Evolutionary conservation across 805 yeast species (phyloP), one percentile per base, ranked within the genome.

Genomic region (Clavispora santaluciae): DNA sequence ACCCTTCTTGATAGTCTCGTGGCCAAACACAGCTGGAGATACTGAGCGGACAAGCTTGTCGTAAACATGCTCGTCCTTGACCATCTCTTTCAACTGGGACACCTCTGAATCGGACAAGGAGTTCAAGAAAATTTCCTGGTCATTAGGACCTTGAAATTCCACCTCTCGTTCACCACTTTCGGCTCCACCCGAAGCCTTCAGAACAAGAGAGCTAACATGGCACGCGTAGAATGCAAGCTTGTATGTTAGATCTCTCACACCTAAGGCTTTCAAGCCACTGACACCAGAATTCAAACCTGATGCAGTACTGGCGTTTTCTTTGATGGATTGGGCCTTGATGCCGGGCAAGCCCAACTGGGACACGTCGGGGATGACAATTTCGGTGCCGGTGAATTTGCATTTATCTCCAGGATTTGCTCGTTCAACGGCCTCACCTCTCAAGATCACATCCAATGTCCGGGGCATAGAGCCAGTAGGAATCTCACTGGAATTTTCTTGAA

Each of bases 391-490:
- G 61, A 93, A 89, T 50, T 80, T 79, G 66, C 96, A 86, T 60
- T 87, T 85, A 63, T 91, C 98, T 50, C 99, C 99, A 1, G 99
- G 97, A 63, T 91, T 93, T 3, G 97, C 97, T 50, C 89, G 75
- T 59, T 91, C 99, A 7, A 93, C 98, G 40, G 88, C 75, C 51
- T 91, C 97, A 38, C 98, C 98, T 54, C 99, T 75, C 43, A 91
- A 66, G 38, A 91, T 85, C 18, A 91, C 91, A 60, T 91, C 99
- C 55, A 91, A 64, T 1, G 96, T 91, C 61, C 99, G 79, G 20
- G 99, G 99, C 99, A 91, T 91, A 3, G 97, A 89, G 22, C 99
- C 99, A 0, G 96, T 88, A 21, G 99, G 99, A 42, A 91, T 91
- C 63, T 91, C 98, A 53, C 74, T 85, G n/a, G 97, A 82, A 56